Evolutionary conservation across 176 grass and related monocot genomes (phyloP).

Genomic region (Cocos nucifera): DNA sequence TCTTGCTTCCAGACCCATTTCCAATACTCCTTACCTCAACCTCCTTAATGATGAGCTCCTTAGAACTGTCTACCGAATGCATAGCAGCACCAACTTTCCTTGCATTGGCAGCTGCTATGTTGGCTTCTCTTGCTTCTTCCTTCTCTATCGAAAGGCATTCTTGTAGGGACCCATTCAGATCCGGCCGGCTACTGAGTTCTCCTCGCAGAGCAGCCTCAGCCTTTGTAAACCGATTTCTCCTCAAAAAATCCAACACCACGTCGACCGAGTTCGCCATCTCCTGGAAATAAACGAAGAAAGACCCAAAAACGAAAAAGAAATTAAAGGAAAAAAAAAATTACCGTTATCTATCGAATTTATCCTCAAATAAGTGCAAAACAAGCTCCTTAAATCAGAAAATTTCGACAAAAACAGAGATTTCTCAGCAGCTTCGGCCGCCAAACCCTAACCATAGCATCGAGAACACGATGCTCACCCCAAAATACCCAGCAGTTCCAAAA

Average conservation of each 20-base stretch:
- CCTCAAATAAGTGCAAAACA: no score
- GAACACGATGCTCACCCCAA: no score
- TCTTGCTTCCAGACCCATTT: slow-evolving; percentile 13
- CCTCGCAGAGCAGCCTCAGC: slow-evolving; percentile 74
- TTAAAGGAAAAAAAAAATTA: no score
- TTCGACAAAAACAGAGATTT: not conserved
- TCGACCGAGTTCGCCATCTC: slow-evolving; percentile 77
- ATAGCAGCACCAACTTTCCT: not conserved
- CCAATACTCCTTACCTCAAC: slow-evolving; percentile 9
- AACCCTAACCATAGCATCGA: no score
- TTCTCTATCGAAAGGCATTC: slow-evolving; percentile 9
- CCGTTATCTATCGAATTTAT: no score
- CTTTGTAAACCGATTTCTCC: slow-evolving; percentile 76
- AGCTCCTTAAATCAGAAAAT: no score
- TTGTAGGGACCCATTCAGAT: slow-evolving; percentile 21
- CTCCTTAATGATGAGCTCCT: slow-evolving; percentile 22
- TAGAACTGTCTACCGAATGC: not conserved
- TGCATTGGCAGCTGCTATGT: not conserved
- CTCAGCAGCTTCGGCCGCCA: no score
- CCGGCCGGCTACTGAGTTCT: slow-evolving; percentile 50
- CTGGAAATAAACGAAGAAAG: not conserved
- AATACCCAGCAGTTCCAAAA: no score
- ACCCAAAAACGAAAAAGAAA: not conserved
- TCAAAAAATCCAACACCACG: slow-evolving; percentile 80
- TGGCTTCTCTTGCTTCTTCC: not conserved